Base-by-base conservation (phyloP, 164 flowering plant genomes). In the Akebia trifoliata region DNA sequence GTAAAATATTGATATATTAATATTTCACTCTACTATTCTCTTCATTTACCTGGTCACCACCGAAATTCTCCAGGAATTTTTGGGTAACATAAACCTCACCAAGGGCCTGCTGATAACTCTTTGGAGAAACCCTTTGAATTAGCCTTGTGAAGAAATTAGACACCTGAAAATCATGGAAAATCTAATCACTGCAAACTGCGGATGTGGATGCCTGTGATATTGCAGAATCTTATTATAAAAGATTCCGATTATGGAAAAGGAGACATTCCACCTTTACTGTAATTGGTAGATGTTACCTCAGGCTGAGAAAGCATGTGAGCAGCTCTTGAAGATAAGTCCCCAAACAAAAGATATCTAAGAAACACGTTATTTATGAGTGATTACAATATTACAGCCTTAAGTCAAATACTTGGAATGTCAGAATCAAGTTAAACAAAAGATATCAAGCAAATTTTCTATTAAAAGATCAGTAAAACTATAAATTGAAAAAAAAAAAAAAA, bases 61-160 rank as follows among this genome's bases (percentile, higher is more conserved):
- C 77, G 60, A 94, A 94, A 64, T 94, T 94, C 73, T 86, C 97
- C 0, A 94, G 72, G 74, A 94, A 94, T 29, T 94, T 94, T 43
- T 57, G 81, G 15, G 97, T 82, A 29, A 94, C 96, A 69, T 35
- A 60, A 63, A 94, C 95, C 75, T 94, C 99, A 52, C 70, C 86
- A 64, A 50, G 57, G 62, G 99, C 97, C 63, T 94, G 99, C 67
- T 85, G 81, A 61, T 88, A 90, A 80, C 97, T 94, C 75, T 94
- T 94, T 59, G 99, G 97, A 68, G 94, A 68, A 70, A 94, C 96
- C 62, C 99, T 76, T 66, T 94, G 99, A 56, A 94, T 82, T 35
- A 94, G 62, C 70, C 80, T 81, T 21, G 90, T 60, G 68, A 94
- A 94, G 72, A 88, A 94, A 65, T 86, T 72, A 14, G 90, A 81